Conservation (phyloP, 257 asterid genomes). For the Coffea eugenioides region DNA sequence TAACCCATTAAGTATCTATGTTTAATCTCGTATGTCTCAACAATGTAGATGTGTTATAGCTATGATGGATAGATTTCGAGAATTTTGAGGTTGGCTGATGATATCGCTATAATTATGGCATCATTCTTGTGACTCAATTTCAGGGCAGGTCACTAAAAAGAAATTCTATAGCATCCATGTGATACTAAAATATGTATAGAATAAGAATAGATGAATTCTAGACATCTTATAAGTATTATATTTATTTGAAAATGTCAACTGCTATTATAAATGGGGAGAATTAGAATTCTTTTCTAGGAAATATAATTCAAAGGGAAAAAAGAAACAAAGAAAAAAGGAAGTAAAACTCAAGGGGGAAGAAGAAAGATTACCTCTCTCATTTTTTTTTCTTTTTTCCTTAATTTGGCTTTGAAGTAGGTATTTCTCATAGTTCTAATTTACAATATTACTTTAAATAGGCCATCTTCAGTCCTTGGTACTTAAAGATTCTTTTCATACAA, state of each 20-base stretch:
- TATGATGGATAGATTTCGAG: background rate
- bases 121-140: background rate
- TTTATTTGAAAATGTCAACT: background rate
- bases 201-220: too few relatives aligned
- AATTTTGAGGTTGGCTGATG: background rate
- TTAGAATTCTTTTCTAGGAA: background rate
- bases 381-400: too few relatives aligned
- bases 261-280: background rate
- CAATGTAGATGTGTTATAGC: background rate
- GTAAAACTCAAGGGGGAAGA: too few relatives aligned
- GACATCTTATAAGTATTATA: background rate
- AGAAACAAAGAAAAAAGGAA: too few relatives aligned
- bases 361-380: background rate
- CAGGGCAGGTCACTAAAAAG: background rate
- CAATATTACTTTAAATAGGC: background rate
- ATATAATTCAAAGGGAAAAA: too few relatives aligned
- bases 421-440: background rate
- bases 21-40: background rate
- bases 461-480: background rate
- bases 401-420: background rate
- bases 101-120: background rate
- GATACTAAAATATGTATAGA: too few relatives aligned
- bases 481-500: background rate
- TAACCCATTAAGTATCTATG: background rate
- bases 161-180: background rate